phyloP scores from a whole-genome alignment of 768 basidiomycete species.

The Trametes gibbosa region DNA sequence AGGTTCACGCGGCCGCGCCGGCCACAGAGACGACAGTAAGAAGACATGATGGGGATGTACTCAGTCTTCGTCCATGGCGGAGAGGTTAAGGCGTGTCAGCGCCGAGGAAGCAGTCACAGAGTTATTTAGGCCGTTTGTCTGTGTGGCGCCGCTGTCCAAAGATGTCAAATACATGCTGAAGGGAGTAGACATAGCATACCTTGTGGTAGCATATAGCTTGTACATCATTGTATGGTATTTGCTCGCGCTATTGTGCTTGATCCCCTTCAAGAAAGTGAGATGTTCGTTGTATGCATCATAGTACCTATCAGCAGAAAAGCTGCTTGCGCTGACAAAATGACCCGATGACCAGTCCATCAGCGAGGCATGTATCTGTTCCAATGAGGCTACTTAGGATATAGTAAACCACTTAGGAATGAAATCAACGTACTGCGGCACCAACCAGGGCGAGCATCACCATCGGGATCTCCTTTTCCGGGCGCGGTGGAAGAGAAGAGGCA shows the following conservation, averaged over 20 bases:
- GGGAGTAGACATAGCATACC: no score
- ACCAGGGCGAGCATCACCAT: conserved; percentile 7
- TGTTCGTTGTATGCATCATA: conserved; percentile 10
- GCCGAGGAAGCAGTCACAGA: no score
- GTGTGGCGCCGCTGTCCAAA: no score
- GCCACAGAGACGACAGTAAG: no score
- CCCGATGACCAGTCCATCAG: not conserved
- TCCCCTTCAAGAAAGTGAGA: not conserved
- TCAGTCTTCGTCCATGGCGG: no score
- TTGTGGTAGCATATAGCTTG: not conserved
- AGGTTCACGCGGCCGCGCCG: no score
- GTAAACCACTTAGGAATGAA: not conserved
- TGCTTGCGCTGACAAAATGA: not conserved
- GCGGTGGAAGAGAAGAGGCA: not conserved
- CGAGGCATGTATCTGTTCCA: conserved; percentile 7
- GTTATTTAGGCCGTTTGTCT: no score
- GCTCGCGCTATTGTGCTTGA: not conserved
- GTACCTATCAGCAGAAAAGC: conserved; percentile 7
- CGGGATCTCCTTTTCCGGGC: conserved; percentile 5
- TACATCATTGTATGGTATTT: conserved; percentile 11
- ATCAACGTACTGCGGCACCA: not conserved
- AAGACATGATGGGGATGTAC: no score
- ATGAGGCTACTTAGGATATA: not conserved
- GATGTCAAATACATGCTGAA: no score
- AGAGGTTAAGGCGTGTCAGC: no score